Evolutionary conservation across 768 basidiomycete genomes (phyloP).

Genomic region (Kwoniella europaea): DNA sequence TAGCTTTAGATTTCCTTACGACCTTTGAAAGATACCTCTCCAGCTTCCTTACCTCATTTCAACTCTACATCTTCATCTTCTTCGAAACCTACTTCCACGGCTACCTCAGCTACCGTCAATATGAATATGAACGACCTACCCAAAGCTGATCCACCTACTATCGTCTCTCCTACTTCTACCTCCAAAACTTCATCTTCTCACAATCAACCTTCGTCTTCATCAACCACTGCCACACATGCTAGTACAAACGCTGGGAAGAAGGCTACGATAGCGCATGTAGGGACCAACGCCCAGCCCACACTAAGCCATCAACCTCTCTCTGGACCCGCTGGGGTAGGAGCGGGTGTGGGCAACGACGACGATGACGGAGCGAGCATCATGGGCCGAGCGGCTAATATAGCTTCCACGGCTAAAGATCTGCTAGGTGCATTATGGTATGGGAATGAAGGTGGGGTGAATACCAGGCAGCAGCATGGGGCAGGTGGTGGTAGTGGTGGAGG

Average conservation of each 20-base stretch:
- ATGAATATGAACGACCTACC: neutral
- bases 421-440: constrained; percentile 68
- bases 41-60: constrained; percentile 56
- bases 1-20: constrained; percentile 52
- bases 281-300: constrained; percentile 44
- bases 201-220: neutral
- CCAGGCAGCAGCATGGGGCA: neutral
- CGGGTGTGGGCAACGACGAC: constrained; percentile 10
- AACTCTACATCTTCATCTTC: constrained; percentile 17
- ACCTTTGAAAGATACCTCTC: constrained; percentile 54
- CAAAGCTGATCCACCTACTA: constrained; percentile 11
- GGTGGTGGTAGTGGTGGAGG: constrained; percentile 1
- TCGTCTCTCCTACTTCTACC: neutral
- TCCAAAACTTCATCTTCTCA: neutral
- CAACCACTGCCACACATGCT: neutral
- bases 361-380: constrained; percentile 62
- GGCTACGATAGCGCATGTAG: constrained; percentile 43
- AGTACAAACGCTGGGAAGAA: constrained; percentile 20
- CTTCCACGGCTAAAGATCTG: constrained; percentile 77
- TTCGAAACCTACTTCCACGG: constrained; percentile 10
- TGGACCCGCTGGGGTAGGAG: neutral
- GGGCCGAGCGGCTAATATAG: constrained; percentile 75
- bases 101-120: neutral
- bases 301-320: constrained; percentile 23
- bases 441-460: constrained; percentile 22